These are phyloP conservation scores for Sphaceloma murrayae DNA, from an alignment of 2,329 filamentous ascomycete species.

Conservation along the genomic window DNA sequence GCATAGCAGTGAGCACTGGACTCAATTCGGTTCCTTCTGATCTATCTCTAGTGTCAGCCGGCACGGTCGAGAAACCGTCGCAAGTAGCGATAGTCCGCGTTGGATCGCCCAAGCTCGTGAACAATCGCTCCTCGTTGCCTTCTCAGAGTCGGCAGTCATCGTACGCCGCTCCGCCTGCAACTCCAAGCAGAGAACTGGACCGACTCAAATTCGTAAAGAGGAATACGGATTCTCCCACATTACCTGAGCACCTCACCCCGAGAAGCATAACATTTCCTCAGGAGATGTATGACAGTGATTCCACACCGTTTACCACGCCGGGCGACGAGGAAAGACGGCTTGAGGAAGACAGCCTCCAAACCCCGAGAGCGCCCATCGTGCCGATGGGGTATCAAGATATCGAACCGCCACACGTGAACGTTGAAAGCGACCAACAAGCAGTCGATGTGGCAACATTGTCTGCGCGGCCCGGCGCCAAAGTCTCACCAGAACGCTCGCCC, in stretches of 20 bases:
- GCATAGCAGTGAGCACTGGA: constrained; percentile 4
- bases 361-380: neutral
- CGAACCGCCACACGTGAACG: neutral
- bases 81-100: constrained; percentile 10
- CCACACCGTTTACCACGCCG: constrained; percentile 7
- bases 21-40: constrained; percentile 1
- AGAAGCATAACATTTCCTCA: constrained; percentile 3
- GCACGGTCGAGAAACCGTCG: constrained; percentile 3
- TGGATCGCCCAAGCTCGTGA: constrained; percentile 8
- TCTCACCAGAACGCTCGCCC: no score
- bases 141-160: constrained; percentile 6
- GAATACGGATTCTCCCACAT: constrained; percentile 11
- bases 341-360: constrained; percentile 2
- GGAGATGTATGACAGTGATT: constrained; percentile 11
- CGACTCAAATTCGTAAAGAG: neutral
- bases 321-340: constrained; percentile 2
- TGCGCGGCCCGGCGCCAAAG: no score
- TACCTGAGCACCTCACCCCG: constrained; percentile 11
- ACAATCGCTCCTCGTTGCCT: constrained; percentile 6
- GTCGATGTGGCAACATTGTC: no score
- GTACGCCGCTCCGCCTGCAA: neutral
- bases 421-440: neutral
- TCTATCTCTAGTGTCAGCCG: constrained; percentile 3
- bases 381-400: no score
- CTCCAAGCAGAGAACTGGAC: constrained; percentile 6